A percentile compares a stretch with the other conserved stretches of the same genome.
phyloP scores from a whole-genome alignment of 352 stramenopile species.

The Globisporangium sylvaticum region DNA sequence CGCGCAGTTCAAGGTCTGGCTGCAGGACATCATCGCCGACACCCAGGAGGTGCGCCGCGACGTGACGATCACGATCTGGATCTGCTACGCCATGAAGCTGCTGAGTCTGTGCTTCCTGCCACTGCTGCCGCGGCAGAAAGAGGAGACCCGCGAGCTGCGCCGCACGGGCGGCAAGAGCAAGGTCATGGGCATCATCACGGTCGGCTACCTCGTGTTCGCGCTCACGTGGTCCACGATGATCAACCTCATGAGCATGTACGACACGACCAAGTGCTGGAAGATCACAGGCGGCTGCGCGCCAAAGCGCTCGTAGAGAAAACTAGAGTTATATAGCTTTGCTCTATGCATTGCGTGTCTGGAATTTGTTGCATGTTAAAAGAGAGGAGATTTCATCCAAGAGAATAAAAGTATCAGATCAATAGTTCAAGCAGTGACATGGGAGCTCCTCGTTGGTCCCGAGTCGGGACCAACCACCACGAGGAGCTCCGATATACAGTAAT shows the following conservation, averaged over 20 bases:
- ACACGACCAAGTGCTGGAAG: slow-evolving; percentile 54
- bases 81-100: slow-evolving; percentile 54
- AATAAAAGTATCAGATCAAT: too few relatives aligned
- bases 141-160: slow-evolving; percentile 30
- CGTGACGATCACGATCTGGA: slow-evolving; percentile 50
- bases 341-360: too few relatives aligned
- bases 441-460: too few relatives aligned
- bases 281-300: slow-evolving; percentile 57
- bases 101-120: slow-evolving; percentile 46
- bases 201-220: slow-evolving; percentile 32
- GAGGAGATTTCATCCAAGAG: too few relatives aligned
- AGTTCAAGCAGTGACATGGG: too few relatives aligned
- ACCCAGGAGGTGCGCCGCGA: slow-evolving; percentile 43
- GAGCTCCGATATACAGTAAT: too few relatives aligned
- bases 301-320: slow-evolving; percentile 10
- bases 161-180: slow-evolving; percentile 38
- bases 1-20: slow-evolving; percentile 44
- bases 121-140: slow-evolving; percentile 41
- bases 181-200: slow-evolving; percentile 28
- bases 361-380: too few relatives aligned
- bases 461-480: too few relatives aligned
- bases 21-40: slow-evolving; percentile 45
- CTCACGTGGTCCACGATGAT: slow-evolving; percentile 41
- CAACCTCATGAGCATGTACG: slow-evolving; percentile 55
- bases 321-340: too few relatives aligned